A percentile compares a stretch with the other conserved stretches of the same genome.
Conservation (phyloP, 805 yeast genomes). For the Saccharomycopsis fibuligera region DNA sequence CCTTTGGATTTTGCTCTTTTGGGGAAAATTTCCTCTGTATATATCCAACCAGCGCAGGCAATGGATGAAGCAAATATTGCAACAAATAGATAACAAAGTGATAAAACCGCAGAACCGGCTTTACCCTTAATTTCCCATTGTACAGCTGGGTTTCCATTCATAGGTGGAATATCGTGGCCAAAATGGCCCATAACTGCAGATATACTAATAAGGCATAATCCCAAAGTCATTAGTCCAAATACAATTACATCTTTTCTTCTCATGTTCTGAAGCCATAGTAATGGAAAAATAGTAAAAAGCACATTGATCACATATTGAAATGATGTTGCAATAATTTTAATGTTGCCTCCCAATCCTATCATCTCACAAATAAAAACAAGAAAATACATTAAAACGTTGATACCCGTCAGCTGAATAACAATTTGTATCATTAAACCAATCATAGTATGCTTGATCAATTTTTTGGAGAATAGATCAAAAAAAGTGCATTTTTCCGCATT, state of each 20-base stretch:
- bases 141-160: constrained; percentile 30
- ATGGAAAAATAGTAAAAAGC: constrained; percentile 38
- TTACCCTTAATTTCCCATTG: constrained; percentile 32
- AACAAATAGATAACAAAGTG: constrained; percentile 38
- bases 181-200: constrained; percentile 32
- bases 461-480: constrained; percentile 16
- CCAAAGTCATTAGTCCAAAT: constrained; percentile 36
- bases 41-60: constrained; percentile 43
- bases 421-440: constrained; percentile 36
- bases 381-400: constrained; percentile 38
- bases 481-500: constrained; percentile 4
- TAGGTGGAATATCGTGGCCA: constrained; percentile 31
- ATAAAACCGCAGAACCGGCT: constrained; percentile 39
- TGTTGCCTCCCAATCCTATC: constrained; percentile 36
- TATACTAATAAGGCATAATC: constrained; percentile 31
- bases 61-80: constrained; percentile 42
- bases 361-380: constrained; percentile 41
- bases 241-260: constrained; percentile 42
- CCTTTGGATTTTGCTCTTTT: constrained; percentile 41
- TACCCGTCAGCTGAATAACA: constrained; percentile 41
- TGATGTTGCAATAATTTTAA: constrained; percentile 31
- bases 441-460: constrained; percentile 31
- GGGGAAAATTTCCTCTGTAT: constrained; percentile 45
- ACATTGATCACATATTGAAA: constrained; percentile 37
- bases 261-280: constrained; percentile 36